Evolutionary conservation across 805 yeast species (phyloP), one percentile per base, ranked within the genome.

Genomic region (Kodamaea hsintzibuensis): DNA sequence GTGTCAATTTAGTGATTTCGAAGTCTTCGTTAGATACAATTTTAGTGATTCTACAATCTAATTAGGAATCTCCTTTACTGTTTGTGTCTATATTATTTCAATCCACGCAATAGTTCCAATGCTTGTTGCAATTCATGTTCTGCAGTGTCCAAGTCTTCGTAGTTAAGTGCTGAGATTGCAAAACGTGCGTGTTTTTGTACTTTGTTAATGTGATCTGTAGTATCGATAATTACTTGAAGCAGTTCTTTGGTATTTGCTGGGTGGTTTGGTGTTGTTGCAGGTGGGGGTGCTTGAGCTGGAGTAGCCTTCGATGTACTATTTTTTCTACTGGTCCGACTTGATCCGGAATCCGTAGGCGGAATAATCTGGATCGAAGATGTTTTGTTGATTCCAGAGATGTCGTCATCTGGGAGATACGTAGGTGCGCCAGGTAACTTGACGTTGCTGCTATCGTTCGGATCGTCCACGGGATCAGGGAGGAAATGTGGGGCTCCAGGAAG

Each of bases 91-190:
- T 22, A 16, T 38, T 19, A 40, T 10, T 49, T 43, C 55, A 55
- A 40, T 40, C 19, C 10, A 19, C 57, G 64, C 49, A 82, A 62
- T 38, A 84, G 60, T 16, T 74, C 77, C 42, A 87, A 66, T 0
- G 91, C 91, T 22, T 73, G 65, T 14, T 70, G 66, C 47, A 88
- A 68, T 63, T 88, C 90, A 38, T 71, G 73, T 44, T 83, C 82
- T 2, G 93, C 93, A 0, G 93, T 88, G 2, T 66, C 77, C 37
- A 82, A 70, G 61, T 88, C 96, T 57, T 88, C 93, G 65, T 87
- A 88, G 63, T 87, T 87, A 64, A 88, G 74, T 0, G 96, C 95
- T 53, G 91, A 85, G 6, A 87, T 83, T 1, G 91, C 93, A 65
- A 84, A 88, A 64, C 83, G 86, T 33, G 92, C 88, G 55, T 78